Evolutionary conservation across 495 filamentous ascomycete species (phyloP), one percentile per base, ranked within the genome.

Genomic region (Penicillium salamii): DNA sequence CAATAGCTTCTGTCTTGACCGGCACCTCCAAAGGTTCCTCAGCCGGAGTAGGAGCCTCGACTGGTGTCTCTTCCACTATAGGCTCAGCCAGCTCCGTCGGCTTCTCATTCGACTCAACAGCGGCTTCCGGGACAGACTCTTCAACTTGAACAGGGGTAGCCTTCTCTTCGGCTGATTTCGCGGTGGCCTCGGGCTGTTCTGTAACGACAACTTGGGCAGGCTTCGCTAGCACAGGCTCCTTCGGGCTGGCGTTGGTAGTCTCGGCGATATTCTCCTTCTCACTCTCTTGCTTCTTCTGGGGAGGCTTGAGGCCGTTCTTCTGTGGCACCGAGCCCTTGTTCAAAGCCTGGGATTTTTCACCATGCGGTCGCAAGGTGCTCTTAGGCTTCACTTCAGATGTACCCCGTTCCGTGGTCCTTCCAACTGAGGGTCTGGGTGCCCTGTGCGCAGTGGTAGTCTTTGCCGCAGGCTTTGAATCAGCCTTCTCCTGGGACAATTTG

Each of bases 401-500:
- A 14, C 44, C 43, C 4, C 52, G 63, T 2, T 68, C 68, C 17
- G 58, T 26, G 2, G 49, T 49, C 31, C 40, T 55, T 23, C 47
- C 59, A 15, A 48, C 37, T 8, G 57, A 57, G 14, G 34, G 24
- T 2, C 53, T 23, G 21, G 53, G 49, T 7, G 49, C 45, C 53
- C 66, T 73, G 7, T 58, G 38, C 13, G 58, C 41, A 39, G 61
- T 41, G 11, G 57, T 32, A 7, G 57, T 24, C 50, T 58, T 75
- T 13, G 67, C 63, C 15, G 66, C 68, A 39, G 62, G 66, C 57
- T 68, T 77, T 15, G 56, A 46, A n/a, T 81, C 77, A 1, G 76
- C 60, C 66, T 89, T 91, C 2, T 91, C 89, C 14, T 87, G 78
- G 0, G 82, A 88, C 13, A 82, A 78, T 68, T 92, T 96, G 61